A percentile compares a stretch with the other conserved stretches of the same genome.
Evolutionary conservation across 106 monocot genomes (phyloP).

Genomic region (Dendrobium huoshanense): DNA sequence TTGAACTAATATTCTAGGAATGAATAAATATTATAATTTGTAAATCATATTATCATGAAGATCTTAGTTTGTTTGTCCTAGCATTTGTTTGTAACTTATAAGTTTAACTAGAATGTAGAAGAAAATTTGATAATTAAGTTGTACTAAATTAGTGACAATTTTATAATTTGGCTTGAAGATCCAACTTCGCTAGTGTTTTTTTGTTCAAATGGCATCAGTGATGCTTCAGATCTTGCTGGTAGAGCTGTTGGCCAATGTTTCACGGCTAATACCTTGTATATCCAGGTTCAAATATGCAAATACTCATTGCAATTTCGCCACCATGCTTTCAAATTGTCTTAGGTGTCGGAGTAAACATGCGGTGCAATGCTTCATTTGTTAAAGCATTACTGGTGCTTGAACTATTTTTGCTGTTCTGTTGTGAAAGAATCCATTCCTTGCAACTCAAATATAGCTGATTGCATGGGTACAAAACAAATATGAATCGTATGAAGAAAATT

Average conservation of each 20-base stretch:
- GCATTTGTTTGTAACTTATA: not conserved
- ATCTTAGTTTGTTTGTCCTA: not conserved
- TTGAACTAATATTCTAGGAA: not conserved
- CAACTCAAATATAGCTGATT: too few species aligned
- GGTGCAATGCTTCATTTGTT: not conserved
- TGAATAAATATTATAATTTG: not conserved
- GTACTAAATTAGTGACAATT: not conserved
- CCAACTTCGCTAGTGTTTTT: not conserved
- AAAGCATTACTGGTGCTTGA: not conserved
- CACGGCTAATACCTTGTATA: not conserved
- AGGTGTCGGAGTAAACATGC: not conserved
- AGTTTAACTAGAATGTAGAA: not conserved
- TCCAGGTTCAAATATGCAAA: not conserved
- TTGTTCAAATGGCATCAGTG: not conserved
- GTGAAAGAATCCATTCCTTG: too few species aligned
- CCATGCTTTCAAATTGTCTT: not conserved
- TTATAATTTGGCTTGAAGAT: not conserved
- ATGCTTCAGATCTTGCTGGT: not conserved
- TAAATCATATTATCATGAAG: not conserved
- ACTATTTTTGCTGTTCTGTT: not conserved
- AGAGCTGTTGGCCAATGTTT: not conserved
- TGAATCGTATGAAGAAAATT: too few species aligned
- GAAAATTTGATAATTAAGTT: not conserved
- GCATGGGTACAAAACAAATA: too few species aligned
- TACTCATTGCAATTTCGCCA: not conserved